Conservation (phyloP, 768 basidiomycete species). For the Cystobasidium tubakii region DNA sequence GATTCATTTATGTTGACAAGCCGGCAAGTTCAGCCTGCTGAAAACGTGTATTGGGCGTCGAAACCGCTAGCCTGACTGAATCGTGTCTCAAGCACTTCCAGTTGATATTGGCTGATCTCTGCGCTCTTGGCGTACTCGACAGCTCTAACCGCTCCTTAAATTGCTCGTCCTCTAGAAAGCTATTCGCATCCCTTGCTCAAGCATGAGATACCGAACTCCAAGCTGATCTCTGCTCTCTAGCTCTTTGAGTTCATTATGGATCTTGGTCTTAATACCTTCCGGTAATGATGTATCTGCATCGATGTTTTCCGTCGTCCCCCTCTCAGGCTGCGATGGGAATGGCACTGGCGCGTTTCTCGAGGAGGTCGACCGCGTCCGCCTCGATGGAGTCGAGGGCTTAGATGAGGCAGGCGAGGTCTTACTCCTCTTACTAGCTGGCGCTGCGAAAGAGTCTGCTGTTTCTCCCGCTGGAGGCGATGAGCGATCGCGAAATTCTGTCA, state of each 20-base stretch:
- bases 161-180: background rate
- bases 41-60: no score
- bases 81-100: no score
- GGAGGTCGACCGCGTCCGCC: background rate
- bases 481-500: background rate
- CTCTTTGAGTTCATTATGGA: background rate
- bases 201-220: conserved; percentile 19
- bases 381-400: background rate
- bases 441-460: background rate
- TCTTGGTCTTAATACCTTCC: conserved; percentile 1
- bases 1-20: no score
- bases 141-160: no score
- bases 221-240: conserved; percentile 18
- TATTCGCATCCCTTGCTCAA: conserved; percentile 35
- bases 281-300: background rate
- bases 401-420: background rate
- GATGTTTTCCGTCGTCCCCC: background rate
- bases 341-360: background rate
- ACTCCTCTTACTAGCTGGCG: background rate
- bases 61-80: no score
- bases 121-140: no score
- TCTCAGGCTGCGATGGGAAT: background rate
- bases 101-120: no score
- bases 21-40: no score
- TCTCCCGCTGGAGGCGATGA: background rate